These are phyloP conservation scores for Tolypocladium pustulatum DNA, from an alignment of 2,329 filamentous ascomycete genomes.

Conservation along the genomic window DNA sequence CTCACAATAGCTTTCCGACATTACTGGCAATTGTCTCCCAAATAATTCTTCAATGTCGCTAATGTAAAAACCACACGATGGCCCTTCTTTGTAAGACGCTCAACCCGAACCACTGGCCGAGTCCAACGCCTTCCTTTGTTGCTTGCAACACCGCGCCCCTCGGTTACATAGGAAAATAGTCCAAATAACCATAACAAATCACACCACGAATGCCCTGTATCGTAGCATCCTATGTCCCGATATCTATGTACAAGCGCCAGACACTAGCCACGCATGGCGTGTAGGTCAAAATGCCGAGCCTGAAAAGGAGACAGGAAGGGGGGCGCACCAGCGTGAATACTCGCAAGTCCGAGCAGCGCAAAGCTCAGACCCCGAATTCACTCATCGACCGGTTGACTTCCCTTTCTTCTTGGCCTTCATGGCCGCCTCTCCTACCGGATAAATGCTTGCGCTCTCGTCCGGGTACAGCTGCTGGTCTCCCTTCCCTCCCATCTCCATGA, in stretches of 20 bases:
- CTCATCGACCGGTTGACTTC: constrained; percentile 13
- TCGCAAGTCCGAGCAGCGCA: neutral
- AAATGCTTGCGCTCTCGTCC: constrained; percentile 45
- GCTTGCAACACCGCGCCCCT: neutral
- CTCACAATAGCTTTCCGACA: neutral
- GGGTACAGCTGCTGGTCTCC: constrained; percentile 73
- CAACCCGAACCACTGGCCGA: neutral
- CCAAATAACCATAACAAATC: neutral
- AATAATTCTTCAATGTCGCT: neutral
- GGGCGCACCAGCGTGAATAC: neutral
- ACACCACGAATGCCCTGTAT: neutral
- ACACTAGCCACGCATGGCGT: neutral
- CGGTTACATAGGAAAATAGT: neutral
- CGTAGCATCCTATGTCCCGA: neutral
- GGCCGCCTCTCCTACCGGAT: constrained; percentile 24
- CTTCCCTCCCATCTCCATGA: constrained; percentile 74
- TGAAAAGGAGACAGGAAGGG: neutral
- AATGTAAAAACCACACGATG: neutral
- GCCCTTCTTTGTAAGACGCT: neutral
- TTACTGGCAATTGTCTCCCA: neutral
- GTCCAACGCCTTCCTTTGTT: neutral
- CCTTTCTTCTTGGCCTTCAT: constrained; percentile 18
- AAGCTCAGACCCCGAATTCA: neutral
- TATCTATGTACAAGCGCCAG: constrained; percentile 3
- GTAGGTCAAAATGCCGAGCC: neutral